Conservation (phyloP, 2,329 filamentous ascomycete genomes). For the Fusarium euwallaceae region DNA sequence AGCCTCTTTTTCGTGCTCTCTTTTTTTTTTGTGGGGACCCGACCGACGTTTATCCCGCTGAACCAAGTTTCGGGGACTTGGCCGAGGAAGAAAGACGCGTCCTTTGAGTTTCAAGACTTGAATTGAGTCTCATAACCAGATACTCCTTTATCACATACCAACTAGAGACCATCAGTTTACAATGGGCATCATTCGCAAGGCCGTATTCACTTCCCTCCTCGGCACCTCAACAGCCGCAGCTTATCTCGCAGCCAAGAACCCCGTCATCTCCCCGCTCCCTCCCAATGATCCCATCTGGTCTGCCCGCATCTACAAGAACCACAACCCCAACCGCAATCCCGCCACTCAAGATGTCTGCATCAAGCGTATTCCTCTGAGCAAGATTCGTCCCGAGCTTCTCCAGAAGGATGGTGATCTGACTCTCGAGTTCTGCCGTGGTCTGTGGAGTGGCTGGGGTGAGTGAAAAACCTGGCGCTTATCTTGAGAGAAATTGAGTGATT, state of each 20-base stretch:
- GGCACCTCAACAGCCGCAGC: constrained; percentile 64
- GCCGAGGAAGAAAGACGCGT: constrained; percentile 26
- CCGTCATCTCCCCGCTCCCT: constrained; percentile 68
- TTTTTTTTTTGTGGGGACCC: neutral
- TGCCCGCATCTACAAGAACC: constrained; percentile 66
- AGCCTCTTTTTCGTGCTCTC: neutral
- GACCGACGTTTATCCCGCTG: constrained; percentile 29
- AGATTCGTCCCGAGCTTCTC: constrained; percentile 75
- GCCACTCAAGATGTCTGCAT: constrained; percentile 74
- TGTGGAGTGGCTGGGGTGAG: constrained; percentile 74
- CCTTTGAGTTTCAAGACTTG: constrained; percentile 12
- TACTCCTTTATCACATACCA: neutral
- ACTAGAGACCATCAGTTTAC: constrained; percentile 1
- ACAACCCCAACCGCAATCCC: constrained; percentile 74
- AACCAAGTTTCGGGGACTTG: neutral
- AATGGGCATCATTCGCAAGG: constrained; percentile 69
- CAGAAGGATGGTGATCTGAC: constrained; percentile 70
- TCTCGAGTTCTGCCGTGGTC: constrained; percentile 75
- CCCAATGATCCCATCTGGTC: constrained; percentile 72
- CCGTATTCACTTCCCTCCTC: constrained; percentile 59
- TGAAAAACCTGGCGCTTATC: neutral
- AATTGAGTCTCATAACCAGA: neutral
- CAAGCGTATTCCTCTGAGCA: constrained; percentile 71
- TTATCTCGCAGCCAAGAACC: constrained; percentile 65
- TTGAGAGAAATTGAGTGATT: neutral